These are phyloP conservation scores for Fusarium sp. DNA, from an alignment of 2,329 filamentous ascomycete genomes.

Conservation along the genomic window DNA sequence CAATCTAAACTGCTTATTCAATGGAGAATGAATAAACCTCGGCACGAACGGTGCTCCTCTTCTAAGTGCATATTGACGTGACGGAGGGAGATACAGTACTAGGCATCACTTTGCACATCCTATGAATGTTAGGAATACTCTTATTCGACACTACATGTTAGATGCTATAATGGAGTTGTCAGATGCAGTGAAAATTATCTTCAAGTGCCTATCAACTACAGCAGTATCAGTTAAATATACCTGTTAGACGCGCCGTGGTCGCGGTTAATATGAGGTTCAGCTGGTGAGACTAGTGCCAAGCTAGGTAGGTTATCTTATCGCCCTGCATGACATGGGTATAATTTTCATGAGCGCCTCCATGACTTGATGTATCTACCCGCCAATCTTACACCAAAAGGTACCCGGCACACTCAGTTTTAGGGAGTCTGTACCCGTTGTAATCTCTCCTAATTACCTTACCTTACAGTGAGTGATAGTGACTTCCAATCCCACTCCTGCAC, in stretches of 20 bases:
- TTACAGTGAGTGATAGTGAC: constrained; percentile 17
- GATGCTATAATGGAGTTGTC: not conserved
- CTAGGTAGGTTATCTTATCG: constrained; percentile 34
- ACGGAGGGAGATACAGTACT: not conserved
- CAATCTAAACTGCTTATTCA: not conserved
- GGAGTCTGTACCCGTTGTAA: constrained; percentile 15
- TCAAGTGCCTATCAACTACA: not conserved
- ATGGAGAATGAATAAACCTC: constrained; percentile 31
- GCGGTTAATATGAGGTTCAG: not conserved
- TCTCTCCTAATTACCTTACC: constrained; percentile 29
- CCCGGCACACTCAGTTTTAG: not conserved
- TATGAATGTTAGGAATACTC: not conserved
- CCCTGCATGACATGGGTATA: constrained; percentile 21
- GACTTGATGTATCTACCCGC: constrained; percentile 12
- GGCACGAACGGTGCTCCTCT: constrained; percentile 23
- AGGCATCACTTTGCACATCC: not conserved
- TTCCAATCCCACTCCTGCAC: constrained; percentile 11
- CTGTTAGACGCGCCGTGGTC: not conserved
- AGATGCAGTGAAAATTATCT: not conserved
- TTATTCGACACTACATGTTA: not conserved
- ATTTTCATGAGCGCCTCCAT: constrained; percentile 13
- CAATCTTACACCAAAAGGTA: constrained; percentile 21
- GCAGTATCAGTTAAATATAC: not conserved
- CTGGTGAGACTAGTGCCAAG: not conserved
- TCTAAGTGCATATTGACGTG: not conserved